Base-by-base conservation (phyloP, 2,329 filamentous ascomycete genomes). In the Cytospora chrysosperma region DNA sequence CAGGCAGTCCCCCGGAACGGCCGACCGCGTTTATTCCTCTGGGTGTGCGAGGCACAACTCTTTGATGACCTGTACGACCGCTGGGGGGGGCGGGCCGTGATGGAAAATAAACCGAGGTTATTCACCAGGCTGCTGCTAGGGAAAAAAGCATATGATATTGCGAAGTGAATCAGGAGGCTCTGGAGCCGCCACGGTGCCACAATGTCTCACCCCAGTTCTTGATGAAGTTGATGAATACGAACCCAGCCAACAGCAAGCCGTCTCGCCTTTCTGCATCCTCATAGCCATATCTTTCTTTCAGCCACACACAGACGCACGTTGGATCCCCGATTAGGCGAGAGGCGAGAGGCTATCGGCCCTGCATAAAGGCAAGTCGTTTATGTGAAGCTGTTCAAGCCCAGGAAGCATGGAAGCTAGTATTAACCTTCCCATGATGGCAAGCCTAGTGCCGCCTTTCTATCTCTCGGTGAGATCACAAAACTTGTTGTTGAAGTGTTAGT, bases 111-210 rank as follows among this genome's bases (percentile, higher is more conserved):
- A n/a, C n/a, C 12, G 37, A 40, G 37, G 37, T 40, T 19, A n/a
- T 19, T 40, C 37, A 17, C 37, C 10, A 21, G 10, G 24, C 13
- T 13, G 10, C n/a, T 21, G 19, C 40, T 47, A 9, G 40, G 9
- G 32, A 13, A 13, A 47, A 24, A 24, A 47, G 43, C 43, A 47
- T 8, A 28, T 50, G 55, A 56, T 27, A 61, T 61, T 56, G 57
- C 57, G 24, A 32, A 28, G 51, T 64, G 62, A 54, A 61, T 61
- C 62, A 64, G 57, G 62, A 49, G 52, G 26, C 51, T 32, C 19
- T 47, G 26, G 43, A 21, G 19, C 30, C 54, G 57, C 26, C 43
- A 61, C 57, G 28, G 34, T 47, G n/a, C 43, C 43, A 50, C 27
- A 40, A 37, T 17, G 59, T 61, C 59, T 61, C 59, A 61, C 51